A percentile compares a stretch with the other conserved stretches of the same genome.
phyloP scores from a whole-genome alignment of 192 early-diverging fungal genomes.

The Rhizophagus clarus region DNA sequence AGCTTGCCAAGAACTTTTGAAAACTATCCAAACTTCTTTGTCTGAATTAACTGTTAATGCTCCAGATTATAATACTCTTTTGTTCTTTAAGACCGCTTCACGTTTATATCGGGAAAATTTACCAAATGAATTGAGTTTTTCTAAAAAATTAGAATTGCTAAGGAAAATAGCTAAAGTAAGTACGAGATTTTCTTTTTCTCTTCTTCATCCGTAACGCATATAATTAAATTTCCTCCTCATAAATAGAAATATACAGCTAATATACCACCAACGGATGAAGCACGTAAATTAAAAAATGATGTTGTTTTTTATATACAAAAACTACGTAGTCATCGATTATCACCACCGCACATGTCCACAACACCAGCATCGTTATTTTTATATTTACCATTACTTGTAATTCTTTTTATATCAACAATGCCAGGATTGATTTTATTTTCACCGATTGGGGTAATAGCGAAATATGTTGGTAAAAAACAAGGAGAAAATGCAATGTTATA shows the following conservation, averaged over 20 bases:
- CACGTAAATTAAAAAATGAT: slow-evolving; percentile 34
- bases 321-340: slow-evolving; percentile 37
- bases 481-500: slow-evolving; percentile 47
- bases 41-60: slow-evolving; percentile 45
- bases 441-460: slow-evolving; percentile 39
- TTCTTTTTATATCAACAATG: slow-evolving; percentile 35
- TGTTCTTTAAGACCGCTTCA: slow-evolving; percentile 43
- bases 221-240: slow-evolving; percentile 4
- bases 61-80: slow-evolving; percentile 43
- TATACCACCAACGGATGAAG: slow-evolving; percentile 33
- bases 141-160: slow-evolving; percentile 42
- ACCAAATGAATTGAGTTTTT: slow-evolving; percentile 36
- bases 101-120: slow-evolving; percentile 37
- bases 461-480: slow-evolving; percentile 42
- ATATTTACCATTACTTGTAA: slow-evolving; percentile 34
- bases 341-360: slow-evolving; percentile 35
- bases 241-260: slow-evolving; percentile 17
- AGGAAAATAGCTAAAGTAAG: slow-evolving; percentile 40
- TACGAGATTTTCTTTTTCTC: not conserved
- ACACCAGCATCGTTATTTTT: slow-evolving; percentile 35
- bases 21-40: slow-evolving; percentile 43
- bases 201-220: not conserved
- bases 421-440: slow-evolving; percentile 44
- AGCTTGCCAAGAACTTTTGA: slow-evolving; percentile 46
- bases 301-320: slow-evolving; percentile 37